Evolutionary conservation across 2,329 filamentous ascomycete genomes (phyloP).

Genomic region (Dactylellina sp.): DNA sequence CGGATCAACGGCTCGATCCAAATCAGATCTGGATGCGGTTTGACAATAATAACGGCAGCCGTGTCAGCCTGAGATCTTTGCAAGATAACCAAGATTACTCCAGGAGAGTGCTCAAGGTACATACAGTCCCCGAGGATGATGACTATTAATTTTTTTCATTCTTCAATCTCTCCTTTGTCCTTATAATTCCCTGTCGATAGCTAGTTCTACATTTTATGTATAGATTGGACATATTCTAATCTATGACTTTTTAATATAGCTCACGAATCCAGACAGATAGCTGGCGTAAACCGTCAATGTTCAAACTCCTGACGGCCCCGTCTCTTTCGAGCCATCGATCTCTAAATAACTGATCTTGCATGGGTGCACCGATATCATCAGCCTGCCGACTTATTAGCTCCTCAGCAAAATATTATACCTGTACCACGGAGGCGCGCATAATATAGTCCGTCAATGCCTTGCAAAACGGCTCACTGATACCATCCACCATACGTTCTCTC

Average conservation of each 20-base stretch:
- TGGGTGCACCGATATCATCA: too few species aligned
- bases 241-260: conserved; percentile 45
- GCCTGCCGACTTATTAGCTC: too few species aligned
- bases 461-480: neutral
- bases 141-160: conserved; percentile 2
- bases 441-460: neutral
- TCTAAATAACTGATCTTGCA: neutral
- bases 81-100: conserved; percentile 55
- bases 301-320: conserved; percentile 4
- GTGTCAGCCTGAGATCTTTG: conserved; percentile 47
- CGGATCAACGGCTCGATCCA: conserved; percentile 52
- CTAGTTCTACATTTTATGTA: conserved; percentile 26
- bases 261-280: conserved; percentile 47
- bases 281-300: conserved; percentile 4
- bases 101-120: conserved; percentile 55
- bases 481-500: conserved; percentile 15
- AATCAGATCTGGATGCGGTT: conserved; percentile 56
- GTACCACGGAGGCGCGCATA: too few species aligned
- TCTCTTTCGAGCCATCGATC: neutral
- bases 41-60: conserved; percentile 51
- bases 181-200: conserved; percentile 8
- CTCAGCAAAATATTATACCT: too few species aligned
- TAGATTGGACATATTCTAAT: conserved; percentile 55
- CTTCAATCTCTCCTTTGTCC: conserved; percentile 10
- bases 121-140: conserved; percentile 38